Percentiles rank a stretch among this genome's conserved stretches.
Evolutionary conservation across 257 asterid species (phyloP).

Genomic region (Penstemon davidsonii): DNA sequence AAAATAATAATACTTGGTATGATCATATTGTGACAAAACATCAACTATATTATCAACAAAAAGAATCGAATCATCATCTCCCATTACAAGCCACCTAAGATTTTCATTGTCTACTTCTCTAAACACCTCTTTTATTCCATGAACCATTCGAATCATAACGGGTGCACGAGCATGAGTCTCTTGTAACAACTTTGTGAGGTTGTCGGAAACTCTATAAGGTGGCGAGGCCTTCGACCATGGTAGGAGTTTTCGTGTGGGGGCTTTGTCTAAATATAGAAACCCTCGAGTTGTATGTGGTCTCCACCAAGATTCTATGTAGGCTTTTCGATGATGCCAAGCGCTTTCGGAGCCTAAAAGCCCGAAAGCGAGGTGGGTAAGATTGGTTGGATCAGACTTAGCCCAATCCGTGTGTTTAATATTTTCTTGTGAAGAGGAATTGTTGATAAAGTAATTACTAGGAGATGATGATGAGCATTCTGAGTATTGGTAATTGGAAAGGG

Average conservation of each 20-base stretch:
- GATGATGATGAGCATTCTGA: conserved; percentile 17
- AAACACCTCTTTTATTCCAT: conserved; percentile 55
- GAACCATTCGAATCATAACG: conserved; percentile 52
- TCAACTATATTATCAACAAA: conserved; percentile 64
- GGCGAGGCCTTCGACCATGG: conserved; percentile 59
- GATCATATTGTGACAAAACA: conserved; percentile 46
- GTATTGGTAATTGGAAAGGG: conserved; percentile 23
- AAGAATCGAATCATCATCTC: conserved; percentile 70
- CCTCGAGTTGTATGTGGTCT: conserved; percentile 45
- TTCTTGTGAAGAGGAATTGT: not conserved
- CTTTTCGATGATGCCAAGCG: conserved; percentile 41
- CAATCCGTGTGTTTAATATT: not conserved
- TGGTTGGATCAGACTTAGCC: conserved; percentile 31
- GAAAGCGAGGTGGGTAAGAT: conserved; percentile 49
- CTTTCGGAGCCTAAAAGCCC: conserved; percentile 53
- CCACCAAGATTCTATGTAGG: conserved; percentile 65
- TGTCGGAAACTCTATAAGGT: conserved; percentile 42
- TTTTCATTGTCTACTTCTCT: conserved; percentile 38
- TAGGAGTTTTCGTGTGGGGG: conserved; percentile 40
- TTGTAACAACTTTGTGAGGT: conserved; percentile 29
- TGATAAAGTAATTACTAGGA: not conserved
- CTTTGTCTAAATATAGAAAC: conserved; percentile 42
- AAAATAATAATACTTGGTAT: conserved; percentile 50
- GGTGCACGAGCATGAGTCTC: conserved; percentile 39
- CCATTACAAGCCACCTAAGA: conserved; percentile 69